Conservation (phyloP, 2,329 filamentous ascomycete genomes). For the Tolypocladium tundrense region DNA sequence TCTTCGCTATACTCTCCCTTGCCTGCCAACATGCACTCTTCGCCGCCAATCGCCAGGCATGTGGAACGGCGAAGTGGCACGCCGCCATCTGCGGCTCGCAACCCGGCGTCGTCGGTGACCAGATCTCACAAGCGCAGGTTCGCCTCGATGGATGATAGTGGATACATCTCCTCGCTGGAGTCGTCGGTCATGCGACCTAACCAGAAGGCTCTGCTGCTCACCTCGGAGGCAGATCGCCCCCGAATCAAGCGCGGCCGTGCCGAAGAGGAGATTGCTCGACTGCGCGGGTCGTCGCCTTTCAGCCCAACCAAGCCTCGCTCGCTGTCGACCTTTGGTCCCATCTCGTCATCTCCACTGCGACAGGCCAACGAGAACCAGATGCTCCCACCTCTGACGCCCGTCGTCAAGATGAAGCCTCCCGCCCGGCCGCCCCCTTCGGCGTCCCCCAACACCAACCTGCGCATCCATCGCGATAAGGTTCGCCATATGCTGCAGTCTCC, state of each 20-base stretch:
- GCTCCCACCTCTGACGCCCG: slow-evolving; percentile 71
- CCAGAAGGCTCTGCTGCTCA: slow-evolving; percentile 52
- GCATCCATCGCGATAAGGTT: slow-evolving; percentile 77
- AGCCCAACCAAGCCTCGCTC: slow-evolving; percentile 68
- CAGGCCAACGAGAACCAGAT: slow-evolving; percentile 46
- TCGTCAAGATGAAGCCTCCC: slow-evolving; percentile 66
- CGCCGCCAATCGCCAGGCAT: slow-evolving; percentile 66
- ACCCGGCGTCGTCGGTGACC: slow-evolving; percentile 51
- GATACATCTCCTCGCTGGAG: slow-evolving; percentile 92
- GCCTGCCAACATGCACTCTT: slow-evolving; percentile 68
- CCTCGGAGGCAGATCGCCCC: slow-evolving; percentile 71
- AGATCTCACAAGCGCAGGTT: slow-evolving; percentile 68
- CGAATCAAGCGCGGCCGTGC: slow-evolving; percentile 81
- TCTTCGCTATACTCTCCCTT: slow-evolving; percentile 60
- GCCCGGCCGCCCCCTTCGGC: slow-evolving; percentile 55
- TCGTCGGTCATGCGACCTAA: slow-evolving; percentile 75
- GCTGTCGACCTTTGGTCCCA: slow-evolving; percentile 37
- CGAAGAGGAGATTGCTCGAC: slow-evolving; percentile 89
- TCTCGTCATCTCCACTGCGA: slow-evolving; percentile 61
- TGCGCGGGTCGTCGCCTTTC: slow-evolving; percentile 86
- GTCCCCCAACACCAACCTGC: slow-evolving; percentile 86
- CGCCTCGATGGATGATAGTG: slow-evolving; percentile 77
- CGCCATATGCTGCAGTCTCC: slow-evolving; percentile 74
- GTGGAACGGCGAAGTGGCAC: slow-evolving; percentile 56
- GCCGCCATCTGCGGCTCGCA: slow-evolving; percentile 58